Evolutionary conservation across 2,329 filamentous ascomycete genomes (phyloP), one percentile per base, ranked within the genome.

Genomic region (Immersiporthe knoxdaviesiana): DNA sequence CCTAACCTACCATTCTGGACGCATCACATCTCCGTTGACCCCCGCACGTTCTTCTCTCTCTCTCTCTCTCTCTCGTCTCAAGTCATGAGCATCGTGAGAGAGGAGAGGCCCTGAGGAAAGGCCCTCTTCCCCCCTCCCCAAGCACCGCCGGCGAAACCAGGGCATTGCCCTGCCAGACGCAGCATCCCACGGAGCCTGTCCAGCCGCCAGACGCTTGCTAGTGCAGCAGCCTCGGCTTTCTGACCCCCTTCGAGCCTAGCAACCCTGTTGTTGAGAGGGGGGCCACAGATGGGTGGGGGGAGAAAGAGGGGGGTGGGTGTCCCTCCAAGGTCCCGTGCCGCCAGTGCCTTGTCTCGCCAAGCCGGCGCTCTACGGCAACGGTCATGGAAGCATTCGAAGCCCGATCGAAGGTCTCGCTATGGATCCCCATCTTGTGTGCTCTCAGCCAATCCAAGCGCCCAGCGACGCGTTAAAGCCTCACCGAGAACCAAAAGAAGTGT

Each of bases 21-120:
- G 24, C 66, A 67, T 67, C 65, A 77, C 75, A 77, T 79, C 78
- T 77, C 74, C 75, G 68, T 72, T 74, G 71, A 71, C 75, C 73
- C 74, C 75, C 75, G 56, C 56, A 59, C n/a, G n/a, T n/a, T n/a
- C n/a, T 37, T 37, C 27, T 35, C 32, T 39, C 6, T 39, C 37
- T 39, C n/a, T n/a, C n/a, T n/a, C n/a, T n/a, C n/a, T n/a, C 54
- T 21, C 18, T 35, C 32, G 16, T 58, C 54, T 35, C 54, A 58
- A 35, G 14, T 58, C 56, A 59, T 6, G 32, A 21, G 32, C 56
- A 32, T 59, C 18, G 56, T 37, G 32, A 24, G n/a, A 6, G 44
- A 47, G 5, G 32, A 59, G 18, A 59, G 18, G 21, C 56, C 16
- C 52, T 56, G 24, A 27, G 7, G 6, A 32, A 24, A 24, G n/a